phyloP scores from a whole-genome alignment of 768 basidiomycete genomes.

The Phylloporus sp. region DNA sequence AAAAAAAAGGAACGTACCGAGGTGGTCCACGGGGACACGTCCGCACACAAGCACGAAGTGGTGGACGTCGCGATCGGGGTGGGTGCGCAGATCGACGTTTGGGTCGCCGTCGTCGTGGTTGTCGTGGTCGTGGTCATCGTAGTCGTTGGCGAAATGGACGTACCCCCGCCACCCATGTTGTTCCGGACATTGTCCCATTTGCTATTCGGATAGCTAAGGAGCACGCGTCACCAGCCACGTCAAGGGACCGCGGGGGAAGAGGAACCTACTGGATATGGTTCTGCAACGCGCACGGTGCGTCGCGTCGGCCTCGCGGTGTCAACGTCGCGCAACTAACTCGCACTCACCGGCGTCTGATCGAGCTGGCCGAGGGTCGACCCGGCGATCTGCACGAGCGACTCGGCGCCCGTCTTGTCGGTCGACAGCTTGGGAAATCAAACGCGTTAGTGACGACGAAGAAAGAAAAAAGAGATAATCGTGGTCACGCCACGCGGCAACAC shows the following conservation, averaged over 20 bases:
- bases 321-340: too few relatives aligned
- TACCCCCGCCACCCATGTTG: slow-evolving; percentile 47
- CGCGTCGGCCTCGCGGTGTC: too few relatives aligned
- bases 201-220: slow-evolving; percentile 54
- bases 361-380: slow-evolving; percentile 45
- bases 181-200: slow-evolving; percentile 66
- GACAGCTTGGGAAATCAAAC: slow-evolving; percentile 40
- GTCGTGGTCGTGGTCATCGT: slow-evolving; percentile 20
- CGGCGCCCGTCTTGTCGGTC: slow-evolving; percentile 52
- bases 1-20: slow-evolving; percentile 10
- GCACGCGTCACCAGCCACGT: neutral
- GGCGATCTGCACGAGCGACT: slow-evolving; percentile 54
- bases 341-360: slow-evolving; percentile 46
- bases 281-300: too few relatives aligned
- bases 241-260: too few relatives aligned
- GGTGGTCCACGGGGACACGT: slow-evolving; percentile 39
- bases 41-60: slow-evolving; percentile 35
- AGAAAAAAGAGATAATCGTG: neutral
- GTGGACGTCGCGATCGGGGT: too few relatives aligned
- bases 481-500: neutral
- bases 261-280: slow-evolving; percentile 54
- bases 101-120: neutral
- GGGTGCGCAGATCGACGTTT: slow-evolving; percentile 6
- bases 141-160: slow-evolving; percentile 15
- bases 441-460: too few relatives aligned